Conservation (phyloP, 1,284 basidiomycete species). For the Mycena sp. region DNA sequence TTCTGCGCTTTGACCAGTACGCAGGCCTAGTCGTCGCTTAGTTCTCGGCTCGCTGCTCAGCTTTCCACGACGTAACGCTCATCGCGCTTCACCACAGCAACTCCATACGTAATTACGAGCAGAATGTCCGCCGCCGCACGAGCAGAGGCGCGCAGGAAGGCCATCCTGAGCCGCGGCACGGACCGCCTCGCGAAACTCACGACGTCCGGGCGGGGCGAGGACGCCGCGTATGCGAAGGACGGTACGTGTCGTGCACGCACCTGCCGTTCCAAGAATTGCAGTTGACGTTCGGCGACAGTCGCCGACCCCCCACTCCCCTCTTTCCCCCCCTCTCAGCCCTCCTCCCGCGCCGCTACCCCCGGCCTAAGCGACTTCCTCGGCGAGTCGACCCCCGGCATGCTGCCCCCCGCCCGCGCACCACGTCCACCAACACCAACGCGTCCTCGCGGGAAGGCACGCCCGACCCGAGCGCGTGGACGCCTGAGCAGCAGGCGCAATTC, state of each 20-base stretch:
- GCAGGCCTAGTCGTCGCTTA: too few species aligned
- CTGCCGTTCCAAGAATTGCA: too few species aligned
- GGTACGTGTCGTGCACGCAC: conserved; percentile 1
- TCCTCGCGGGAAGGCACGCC: conserved; percentile 39
- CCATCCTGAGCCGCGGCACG: conserved; percentile 72
- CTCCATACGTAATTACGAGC: too few species aligned
- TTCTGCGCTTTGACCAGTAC: too few species aligned
- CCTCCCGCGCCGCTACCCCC: conserved; percentile 23
- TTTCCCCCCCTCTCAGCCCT: conserved; percentile 32
- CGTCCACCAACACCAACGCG: conserved; percentile 26
- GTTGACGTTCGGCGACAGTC: too few species aligned
- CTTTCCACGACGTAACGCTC: too few species aligned
- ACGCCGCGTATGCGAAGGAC: conserved; percentile 46
- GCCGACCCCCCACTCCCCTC: conserved; percentile 54
- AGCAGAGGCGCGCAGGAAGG: conserved; percentile 78
- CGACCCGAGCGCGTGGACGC: conserved; percentile 68
- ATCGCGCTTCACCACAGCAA: too few species aligned
- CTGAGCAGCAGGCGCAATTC: conserved; percentile 72
- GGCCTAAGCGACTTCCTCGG: conserved; percentile 65
- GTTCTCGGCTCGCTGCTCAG: too few species aligned
- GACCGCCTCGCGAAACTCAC: conserved; percentile 81
- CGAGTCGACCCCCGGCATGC: conserved; percentile 57
- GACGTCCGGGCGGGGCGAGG: conserved; percentile 76
- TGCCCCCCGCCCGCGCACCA: conserved; percentile 36
- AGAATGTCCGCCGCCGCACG: conserved; percentile 60